Evolutionary conservation across 169 alveolate species (phyloP), one percentile per base, ranked within the genome.

Genomic region (Plasmodium berghei): DNA sequence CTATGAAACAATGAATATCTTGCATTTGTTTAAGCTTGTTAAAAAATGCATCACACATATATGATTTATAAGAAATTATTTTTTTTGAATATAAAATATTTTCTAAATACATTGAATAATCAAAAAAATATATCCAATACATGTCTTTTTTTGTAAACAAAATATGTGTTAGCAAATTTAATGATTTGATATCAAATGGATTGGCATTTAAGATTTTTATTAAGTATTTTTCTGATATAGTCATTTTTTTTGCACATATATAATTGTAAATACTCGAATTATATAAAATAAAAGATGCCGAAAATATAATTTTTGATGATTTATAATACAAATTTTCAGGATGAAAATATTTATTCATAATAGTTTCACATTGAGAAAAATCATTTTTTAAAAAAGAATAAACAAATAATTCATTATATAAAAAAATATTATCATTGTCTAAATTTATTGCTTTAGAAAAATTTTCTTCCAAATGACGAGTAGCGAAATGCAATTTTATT

Each of bases 81-180:
- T 73, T 73, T 58, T 62, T 45, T 63, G 72, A 58, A 40, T 26
- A 45, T 14, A 75, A 22, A 9, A 56, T 14, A 26, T 42, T 62
- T 55, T 75, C 88, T 42, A 75, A 63, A 14, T 62, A 75, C 2
- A 75, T 63, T 16, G 75, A 75, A 48, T 75, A 75, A 75, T 75
- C 88, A 54, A 75, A 75, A 24, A 75, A 75, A 18, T n/a, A 40
- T 66, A 40, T 62, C 88, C 88, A 75, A 54, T 75, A 16, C n/a
- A 62, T 26, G 34, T 75, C 45, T 55, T 42, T 75, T 66, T 75
- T 62, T 45, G 52, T 49, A 46, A 22, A 75, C 52, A 63, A 75
- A 40, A 75, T 63, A 40, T 63, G 64, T 5, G 67, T 75, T 62
- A 75, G 26, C 24, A 75, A 22, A 63, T 75, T 22, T 66, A 75